phyloP scores from a whole-genome alignment of 2,329 filamentous ascomycete species.

The Paecilomyces sp. region DNA sequence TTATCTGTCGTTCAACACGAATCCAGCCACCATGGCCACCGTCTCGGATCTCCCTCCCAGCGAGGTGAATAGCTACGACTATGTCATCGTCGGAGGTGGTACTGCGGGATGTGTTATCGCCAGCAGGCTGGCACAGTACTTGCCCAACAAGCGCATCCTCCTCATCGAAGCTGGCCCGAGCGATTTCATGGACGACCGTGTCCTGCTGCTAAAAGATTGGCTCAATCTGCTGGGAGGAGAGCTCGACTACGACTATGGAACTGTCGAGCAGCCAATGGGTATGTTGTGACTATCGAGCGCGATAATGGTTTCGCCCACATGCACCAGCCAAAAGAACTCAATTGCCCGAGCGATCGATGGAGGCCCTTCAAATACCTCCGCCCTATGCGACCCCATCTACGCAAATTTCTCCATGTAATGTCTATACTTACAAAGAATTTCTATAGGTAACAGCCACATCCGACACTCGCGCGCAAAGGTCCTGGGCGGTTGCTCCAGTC shows the following conservation, averaged over 20 bases:
- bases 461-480: slow-evolving; percentile 89
- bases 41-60: slow-evolving; percentile 59
- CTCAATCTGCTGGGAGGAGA: slow-evolving; percentile 75
- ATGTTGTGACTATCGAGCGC: slow-evolving; percentile 16
- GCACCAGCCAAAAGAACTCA: background rate
- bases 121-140: slow-evolving; percentile 70
- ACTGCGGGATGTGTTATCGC: slow-evolving; percentile 82
- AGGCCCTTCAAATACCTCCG: background rate
- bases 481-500: slow-evolving; percentile 83
- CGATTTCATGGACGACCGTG: slow-evolving; percentile 81
- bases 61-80: slow-evolving; percentile 67
- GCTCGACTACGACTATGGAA: slow-evolving; percentile 86
- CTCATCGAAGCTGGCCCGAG: slow-evolving; percentile 84
- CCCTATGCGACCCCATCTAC: background rate
- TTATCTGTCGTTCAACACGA: background rate
- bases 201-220: slow-evolving; percentile 83
- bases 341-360: background rate
- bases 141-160: slow-evolving; percentile 73
- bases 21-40: slow-evolving; percentile 47
- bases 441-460: slow-evolving; percentile 76
- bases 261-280: slow-evolving; percentile 78
- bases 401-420: background rate
- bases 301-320: background rate
- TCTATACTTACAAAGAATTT: background rate
- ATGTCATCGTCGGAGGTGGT: slow-evolving; percentile 77